A percentile compares a stretch with the other conserved stretches of the same genome.
Conservation (phyloP, 495 filamentous ascomycete genomes). For the Aspergillus carlsbadensis region DNA sequence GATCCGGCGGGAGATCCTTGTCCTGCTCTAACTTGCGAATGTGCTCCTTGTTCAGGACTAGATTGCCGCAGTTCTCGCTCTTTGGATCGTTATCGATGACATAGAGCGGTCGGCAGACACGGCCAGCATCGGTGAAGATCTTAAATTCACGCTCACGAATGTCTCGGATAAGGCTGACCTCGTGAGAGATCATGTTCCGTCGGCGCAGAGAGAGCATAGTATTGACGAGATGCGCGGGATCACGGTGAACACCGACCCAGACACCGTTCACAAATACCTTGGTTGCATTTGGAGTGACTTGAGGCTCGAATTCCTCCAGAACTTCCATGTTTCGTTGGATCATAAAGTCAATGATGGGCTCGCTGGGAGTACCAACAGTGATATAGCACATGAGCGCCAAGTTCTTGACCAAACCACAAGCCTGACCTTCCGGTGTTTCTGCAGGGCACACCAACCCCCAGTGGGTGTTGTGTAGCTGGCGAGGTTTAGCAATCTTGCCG, state of each 20-base stretch:
- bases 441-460: constrained; percentile 98
- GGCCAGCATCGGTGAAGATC: constrained; percentile 94
- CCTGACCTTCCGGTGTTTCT: constrained; percentile 97
- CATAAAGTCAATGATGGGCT: constrained; percentile 94
- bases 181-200: constrained; percentile 73
- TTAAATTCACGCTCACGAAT: constrained; percentile 97
- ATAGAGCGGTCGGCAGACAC: constrained; percentile 89
- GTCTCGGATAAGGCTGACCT: constrained; percentile 90
- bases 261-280: constrained; percentile 98
- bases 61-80: constrained; percentile 67
- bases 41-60: constrained; percentile 82
- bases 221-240: constrained; percentile 75
- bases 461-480: constrained; percentile 97
- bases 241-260: constrained; percentile 86
- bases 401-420: constrained; percentile 98
- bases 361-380: constrained; percentile 84
- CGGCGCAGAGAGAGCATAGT: constrained; percentile 76
- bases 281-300: constrained; percentile 84
- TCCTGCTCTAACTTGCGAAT: constrained; percentile 67
- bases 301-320: constrained; percentile 92
- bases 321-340: constrained; percentile 91
- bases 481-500: constrained; percentile 96
- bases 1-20: constrained; percentile 56
- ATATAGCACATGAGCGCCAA: constrained; percentile 97
- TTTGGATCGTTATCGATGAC: constrained; percentile 77